Percentiles rank a stretch among this genome's conserved stretches.
These are phyloP conservation scores for Fusarium sublunatum DNA, from an alignment of 2,329 filamentous ascomycete species.

Conservation along the genomic window DNA sequence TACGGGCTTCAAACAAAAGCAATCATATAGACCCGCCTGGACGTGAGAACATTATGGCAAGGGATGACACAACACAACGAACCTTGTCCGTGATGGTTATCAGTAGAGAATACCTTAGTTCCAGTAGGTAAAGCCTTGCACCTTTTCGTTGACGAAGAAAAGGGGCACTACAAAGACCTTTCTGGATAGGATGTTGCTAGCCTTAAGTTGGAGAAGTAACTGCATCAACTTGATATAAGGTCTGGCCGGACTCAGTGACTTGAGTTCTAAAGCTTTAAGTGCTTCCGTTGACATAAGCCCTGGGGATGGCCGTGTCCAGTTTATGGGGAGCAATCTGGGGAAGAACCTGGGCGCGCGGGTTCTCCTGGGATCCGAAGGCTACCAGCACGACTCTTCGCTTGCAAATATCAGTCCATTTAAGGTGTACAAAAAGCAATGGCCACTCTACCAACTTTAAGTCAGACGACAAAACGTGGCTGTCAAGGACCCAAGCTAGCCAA, in stretches of 20 bases:
- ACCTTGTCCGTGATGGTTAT: not conserved
- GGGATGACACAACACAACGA: no score
- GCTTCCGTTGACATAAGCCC: not conserved
- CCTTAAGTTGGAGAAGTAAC: not conserved
- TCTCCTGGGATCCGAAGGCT: constrained; percentile 21
- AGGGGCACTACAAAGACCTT: not conserved
- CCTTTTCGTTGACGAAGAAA: no score
- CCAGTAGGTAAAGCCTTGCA: no score
- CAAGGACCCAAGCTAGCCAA: constrained; percentile 12
- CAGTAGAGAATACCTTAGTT: no score
- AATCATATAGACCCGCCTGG: no score
- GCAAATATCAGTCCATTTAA: constrained; percentile 13
- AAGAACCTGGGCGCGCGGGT: constrained; percentile 24
- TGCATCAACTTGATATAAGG: not conserved
- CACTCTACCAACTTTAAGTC: constrained; percentile 10
- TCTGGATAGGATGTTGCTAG: not conserved
- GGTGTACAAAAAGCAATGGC: not conserved
- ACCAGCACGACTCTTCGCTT: constrained; percentile 8
- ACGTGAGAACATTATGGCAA: no score
- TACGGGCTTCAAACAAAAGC: no score
- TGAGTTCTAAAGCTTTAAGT: not conserved
- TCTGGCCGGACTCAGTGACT: not conserved
- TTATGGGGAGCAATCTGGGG: constrained; percentile 19
- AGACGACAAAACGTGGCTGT: constrained; percentile 11
- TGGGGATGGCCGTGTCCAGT: not conserved